phyloP scores from a whole-genome alignment of 2,329 filamentous ascomycete genomes.

The Aspergillus sclerotialis region DNA sequence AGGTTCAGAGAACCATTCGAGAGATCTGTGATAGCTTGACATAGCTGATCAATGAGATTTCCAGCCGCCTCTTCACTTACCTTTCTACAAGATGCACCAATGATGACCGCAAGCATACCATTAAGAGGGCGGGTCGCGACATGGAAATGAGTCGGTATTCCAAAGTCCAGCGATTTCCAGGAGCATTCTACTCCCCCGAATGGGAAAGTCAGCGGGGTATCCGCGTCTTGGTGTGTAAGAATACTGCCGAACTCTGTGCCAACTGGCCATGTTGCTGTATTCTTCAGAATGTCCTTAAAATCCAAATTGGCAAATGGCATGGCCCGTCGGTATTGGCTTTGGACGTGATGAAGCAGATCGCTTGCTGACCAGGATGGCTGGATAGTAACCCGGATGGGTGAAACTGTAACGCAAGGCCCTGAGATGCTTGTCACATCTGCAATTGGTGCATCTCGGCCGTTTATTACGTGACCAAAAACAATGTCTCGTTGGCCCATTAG shows the following conservation, averaged over 20 bases:
- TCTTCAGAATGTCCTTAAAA: neutral
- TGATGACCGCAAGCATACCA: neutral
- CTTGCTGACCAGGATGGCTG: neutral
- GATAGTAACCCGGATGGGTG: slow-evolving; percentile 1
- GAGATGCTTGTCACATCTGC: slow-evolving; percentile 31
- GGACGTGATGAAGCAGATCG: slow-evolving; percentile 1
- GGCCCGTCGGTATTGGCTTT: slow-evolving; percentile 1
- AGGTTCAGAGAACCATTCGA: neutral
- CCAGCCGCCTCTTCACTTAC: neutral
- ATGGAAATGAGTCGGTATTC: neutral
- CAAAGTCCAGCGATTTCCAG: neutral
- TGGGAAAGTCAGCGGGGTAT: neutral
- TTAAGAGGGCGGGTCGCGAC: neutral
- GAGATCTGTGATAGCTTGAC: neutral
- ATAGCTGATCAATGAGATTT: neutral
- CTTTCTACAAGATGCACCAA: neutral
- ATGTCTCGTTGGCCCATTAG: slow-evolving; percentile 32
- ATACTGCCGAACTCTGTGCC: neutral
- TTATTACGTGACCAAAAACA: slow-evolving; percentile 35
- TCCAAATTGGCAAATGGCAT: slow-evolving; percentile 2
- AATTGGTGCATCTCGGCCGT: slow-evolving; percentile 33
- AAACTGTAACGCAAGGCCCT: slow-evolving; percentile 19
- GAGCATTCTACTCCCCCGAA: neutral
- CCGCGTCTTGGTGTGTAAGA: neutral
- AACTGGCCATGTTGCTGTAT: neutral